Conservation (phyloP, 495 filamentous ascomycete genomes). For the Neurospora sp. region DNA sequence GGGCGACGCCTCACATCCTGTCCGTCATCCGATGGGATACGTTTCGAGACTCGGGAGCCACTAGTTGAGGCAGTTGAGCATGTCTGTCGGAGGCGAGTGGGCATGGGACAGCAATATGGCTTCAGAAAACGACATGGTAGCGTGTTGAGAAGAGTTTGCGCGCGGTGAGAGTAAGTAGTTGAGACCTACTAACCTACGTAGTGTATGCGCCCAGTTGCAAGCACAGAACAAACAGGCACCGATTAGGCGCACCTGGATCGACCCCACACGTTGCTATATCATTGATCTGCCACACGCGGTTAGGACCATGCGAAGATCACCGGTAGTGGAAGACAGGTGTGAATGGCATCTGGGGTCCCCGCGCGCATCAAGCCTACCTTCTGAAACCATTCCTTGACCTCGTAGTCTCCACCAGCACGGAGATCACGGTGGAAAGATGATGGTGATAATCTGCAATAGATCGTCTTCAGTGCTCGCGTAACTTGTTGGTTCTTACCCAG, state of each 20-base stretch:
- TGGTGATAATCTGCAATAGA: not conserved
- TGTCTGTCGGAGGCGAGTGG: not conserved
- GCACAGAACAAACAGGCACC: not conserved
- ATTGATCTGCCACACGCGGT: not conserved
- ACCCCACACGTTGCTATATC: not conserved
- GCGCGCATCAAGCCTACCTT: not conserved
- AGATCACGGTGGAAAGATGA: not conserved
- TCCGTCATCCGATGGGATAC: not conserved
- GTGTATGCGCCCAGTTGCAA: not conserved
- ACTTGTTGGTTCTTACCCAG: not conserved
- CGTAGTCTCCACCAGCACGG: not conserved
- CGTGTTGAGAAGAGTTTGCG: not conserved
- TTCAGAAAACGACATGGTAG: not conserved
- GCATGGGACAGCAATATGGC: not conserved
- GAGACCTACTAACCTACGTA: not conserved
- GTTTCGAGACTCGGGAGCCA: not conserved
- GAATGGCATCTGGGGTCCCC: not conserved
- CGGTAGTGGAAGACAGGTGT: not conserved
- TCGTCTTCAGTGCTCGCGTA: not conserved
- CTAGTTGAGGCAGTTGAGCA: not conserved
- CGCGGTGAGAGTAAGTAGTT: not conserved
- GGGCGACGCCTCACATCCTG: not conserved
- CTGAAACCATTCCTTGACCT: not conserved
- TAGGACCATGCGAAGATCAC: not conserved
- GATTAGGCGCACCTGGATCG: not conserved